Percentiles rank a stretch among this genome's conserved stretches.
Evolutionary conservation across 768 basidiomycete species (phyloP).

Genomic region (Rhodosporidiobolus odoratus): DNA sequence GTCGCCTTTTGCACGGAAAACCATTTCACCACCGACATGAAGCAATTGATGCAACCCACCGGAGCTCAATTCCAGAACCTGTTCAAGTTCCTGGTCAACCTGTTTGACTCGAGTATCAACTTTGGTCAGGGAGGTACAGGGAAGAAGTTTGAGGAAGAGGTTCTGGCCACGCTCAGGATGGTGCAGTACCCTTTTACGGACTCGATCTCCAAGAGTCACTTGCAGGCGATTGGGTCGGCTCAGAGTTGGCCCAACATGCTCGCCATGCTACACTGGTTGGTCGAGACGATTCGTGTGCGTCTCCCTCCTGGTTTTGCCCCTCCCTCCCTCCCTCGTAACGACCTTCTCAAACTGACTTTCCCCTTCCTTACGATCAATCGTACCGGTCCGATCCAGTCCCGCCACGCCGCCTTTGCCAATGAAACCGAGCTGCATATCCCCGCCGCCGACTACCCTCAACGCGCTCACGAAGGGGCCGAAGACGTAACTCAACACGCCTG

Average conservation of each 20-base stretch:
- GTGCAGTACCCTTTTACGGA: conserved; percentile 75
- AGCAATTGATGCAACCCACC: conserved; percentile 69
- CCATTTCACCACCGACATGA: conserved; percentile 46
- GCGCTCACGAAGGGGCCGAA: conserved; percentile 3
- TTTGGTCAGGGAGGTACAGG: conserved; percentile 48
- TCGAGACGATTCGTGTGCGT: conserved; percentile 70
- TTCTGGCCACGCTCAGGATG: conserved; percentile 66
- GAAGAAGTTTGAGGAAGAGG: conserved; percentile 72
- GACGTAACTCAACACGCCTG: conserved; percentile 38
- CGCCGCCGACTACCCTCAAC: conserved; percentile 56
- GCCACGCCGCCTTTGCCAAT: conserved; percentile 31
- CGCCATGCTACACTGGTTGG: conserved; percentile 88
- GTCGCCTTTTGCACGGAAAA: conserved; percentile 33
- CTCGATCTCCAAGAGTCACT: conserved; percentile 74
- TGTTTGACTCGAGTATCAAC: conserved; percentile 58
- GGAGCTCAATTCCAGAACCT: conserved; percentile 80
- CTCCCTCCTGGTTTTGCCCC: neutral
- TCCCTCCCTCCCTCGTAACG: neutral
- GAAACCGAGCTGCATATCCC: conserved; percentile 54
- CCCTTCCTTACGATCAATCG: neutral
- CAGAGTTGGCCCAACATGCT: conserved; percentile 87
- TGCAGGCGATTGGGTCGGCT: conserved; percentile 80
- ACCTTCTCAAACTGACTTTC: conserved; percentile 1
- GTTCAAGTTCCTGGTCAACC: conserved; percentile 67
- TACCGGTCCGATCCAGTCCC: conserved; percentile 4